These are phyloP conservation scores for Grosmannia serpens DNA, from an alignment of 2,329 filamentous ascomycete genomes.

Conservation along the genomic window DNA sequence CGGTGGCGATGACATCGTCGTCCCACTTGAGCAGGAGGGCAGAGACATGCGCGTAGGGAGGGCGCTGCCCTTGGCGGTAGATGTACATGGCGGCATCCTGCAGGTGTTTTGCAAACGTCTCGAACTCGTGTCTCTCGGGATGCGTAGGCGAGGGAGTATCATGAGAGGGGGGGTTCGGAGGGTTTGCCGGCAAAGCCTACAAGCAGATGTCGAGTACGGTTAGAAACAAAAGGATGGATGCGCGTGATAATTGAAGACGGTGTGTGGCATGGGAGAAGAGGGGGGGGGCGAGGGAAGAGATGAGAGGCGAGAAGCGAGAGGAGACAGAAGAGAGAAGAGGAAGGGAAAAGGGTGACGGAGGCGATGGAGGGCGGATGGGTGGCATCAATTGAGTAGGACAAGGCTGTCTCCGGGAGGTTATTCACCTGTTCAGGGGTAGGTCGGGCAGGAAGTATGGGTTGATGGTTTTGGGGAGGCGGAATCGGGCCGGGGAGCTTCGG, in stretches of 20 bases:
- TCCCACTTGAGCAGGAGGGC: slow-evolving; percentile 53
- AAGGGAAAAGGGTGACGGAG: neutral
- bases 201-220: neutral
- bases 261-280: neutral
- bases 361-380: neutral
- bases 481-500: slow-evolving; percentile 17
- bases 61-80: slow-evolving; percentile 48
- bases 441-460: slow-evolving; percentile 9
- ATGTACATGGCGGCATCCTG: slow-evolving; percentile 59
- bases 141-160: slow-evolving; percentile 7
- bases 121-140: slow-evolving; percentile 47
- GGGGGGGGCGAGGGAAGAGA: neutral
- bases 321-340: too few relatives aligned
- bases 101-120: slow-evolving; percentile 54
- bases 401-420: neutral
- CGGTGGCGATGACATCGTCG: slow-evolving; percentile 41
- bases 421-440: slow-evolving; percentile 11
- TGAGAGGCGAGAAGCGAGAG: too few relatives aligned
- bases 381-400: neutral
- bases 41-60: slow-evolving; percentile 45
- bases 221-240: neutral
- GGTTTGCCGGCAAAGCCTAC: neutral
- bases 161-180: neutral
- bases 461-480: slow-evolving; percentile 3
- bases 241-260: neutral